A percentile compares a stretch with the other conserved stretches of the same genome.
Conservation (phyloP, 352 stramenopile genomes). For the Phytophthora constricta region DNA sequence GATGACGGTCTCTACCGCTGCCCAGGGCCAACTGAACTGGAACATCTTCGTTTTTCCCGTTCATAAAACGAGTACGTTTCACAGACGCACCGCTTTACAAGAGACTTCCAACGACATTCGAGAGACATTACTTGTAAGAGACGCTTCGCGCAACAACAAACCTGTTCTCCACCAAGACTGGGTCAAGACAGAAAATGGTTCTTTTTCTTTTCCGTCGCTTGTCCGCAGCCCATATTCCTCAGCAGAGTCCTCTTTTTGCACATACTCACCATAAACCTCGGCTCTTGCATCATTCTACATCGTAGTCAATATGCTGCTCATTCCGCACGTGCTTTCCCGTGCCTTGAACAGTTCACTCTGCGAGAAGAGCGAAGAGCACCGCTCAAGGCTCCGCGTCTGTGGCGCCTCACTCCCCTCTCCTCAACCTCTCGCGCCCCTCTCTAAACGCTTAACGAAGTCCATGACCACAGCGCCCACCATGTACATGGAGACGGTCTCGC, state of each 20-base stretch:
- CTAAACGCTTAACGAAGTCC: constrained; percentile 18
- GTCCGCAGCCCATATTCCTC: neutral
- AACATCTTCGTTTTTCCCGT: neutral
- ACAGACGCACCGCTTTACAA: too few relatives aligned
- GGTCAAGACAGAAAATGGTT: neutral
- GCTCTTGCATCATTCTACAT: neutral
- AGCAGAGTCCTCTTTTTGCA: neutral
- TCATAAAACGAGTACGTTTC: neutral
- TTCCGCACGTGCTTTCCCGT: constrained; percentile 18
- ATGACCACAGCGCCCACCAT: constrained; percentile 36
- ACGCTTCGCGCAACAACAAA: too few relatives aligned
- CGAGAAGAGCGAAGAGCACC: constrained; percentile 21
- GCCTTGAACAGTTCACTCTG: constrained; percentile 20
- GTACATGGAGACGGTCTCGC: constrained; percentile 79
- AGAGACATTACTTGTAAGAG: too few relatives aligned
- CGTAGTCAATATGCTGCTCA: neutral
- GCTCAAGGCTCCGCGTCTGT: constrained; percentile 6
- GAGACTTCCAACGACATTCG: too few relatives aligned
- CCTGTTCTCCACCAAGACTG: too few relatives aligned
- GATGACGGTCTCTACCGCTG: neutral
- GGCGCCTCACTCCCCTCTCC: neutral
- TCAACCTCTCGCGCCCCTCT: neutral
- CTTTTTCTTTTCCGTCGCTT: neutral
- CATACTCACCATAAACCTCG: neutral
- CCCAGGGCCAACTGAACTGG: neutral